These are phyloP conservation scores for Cucumis hystrix DNA, from an alignment of 306 rosid genomes.

Conservation along the genomic window DNA sequence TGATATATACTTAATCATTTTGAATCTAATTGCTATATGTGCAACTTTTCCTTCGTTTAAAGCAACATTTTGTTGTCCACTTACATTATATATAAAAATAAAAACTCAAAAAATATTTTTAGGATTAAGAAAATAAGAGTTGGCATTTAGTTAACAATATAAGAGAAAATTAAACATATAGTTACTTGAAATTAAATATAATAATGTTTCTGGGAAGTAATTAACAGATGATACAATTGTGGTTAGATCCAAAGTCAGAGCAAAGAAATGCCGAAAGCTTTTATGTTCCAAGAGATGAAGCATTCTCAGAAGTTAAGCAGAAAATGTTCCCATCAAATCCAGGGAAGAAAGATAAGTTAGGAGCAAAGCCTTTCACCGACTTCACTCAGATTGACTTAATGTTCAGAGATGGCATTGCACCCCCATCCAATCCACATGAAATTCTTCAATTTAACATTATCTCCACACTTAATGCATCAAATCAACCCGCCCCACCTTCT, in stretches of 20 bases:
- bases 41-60: no score
- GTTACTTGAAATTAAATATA: no score
- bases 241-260: slow-evolving; percentile 35
- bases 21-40: no score
- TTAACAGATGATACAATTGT: neutral
- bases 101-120: no score
- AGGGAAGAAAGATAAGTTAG: neutral
- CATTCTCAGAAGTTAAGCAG: slow-evolving; percentile 44
- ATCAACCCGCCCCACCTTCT: neutral
- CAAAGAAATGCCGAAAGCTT: slow-evolving; percentile 12
- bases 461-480: neutral
- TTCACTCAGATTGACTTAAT: neutral
- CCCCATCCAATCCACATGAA: neutral
- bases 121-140: no score
- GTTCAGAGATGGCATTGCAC: neutral
- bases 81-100: no score
- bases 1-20: no score
- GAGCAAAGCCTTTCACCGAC: neutral
- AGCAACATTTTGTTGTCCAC: no score
- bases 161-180: no score
- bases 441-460: neutral
- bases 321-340: slow-evolving; percentile 8
- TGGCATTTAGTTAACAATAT: no score
- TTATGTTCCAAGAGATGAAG: slow-evolving; percentile 64
- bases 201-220: no score